Evolutionary conservation across 495 filamentous ascomycete genomes (phyloP).

Genomic region (Aspergillus sparsus): DNA sequence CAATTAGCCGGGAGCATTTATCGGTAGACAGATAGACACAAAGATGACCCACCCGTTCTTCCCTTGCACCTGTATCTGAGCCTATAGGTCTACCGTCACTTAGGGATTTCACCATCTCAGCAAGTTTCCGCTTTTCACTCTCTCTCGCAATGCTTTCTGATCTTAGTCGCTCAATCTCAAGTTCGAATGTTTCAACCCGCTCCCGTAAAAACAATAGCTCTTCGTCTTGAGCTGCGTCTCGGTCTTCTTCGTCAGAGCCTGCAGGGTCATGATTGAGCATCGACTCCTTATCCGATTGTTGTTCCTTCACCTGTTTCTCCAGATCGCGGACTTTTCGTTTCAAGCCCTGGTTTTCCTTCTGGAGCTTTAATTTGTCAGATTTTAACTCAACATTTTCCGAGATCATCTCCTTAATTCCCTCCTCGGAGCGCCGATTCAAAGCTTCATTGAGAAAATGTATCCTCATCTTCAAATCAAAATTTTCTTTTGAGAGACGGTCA

Average conservation of each 20-base stretch:
- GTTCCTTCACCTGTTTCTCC: slow-evolving; percentile 78
- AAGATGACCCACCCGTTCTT: slow-evolving; percentile 62
- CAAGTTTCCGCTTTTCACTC: slow-evolving; percentile 77
- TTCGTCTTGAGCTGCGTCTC: slow-evolving; percentile 62
- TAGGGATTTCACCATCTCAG: slow-evolving; percentile 73
- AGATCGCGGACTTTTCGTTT: slow-evolving; percentile 78
- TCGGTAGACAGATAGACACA: background rate
- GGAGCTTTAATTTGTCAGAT: slow-evolving; percentile 80
- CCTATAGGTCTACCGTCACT: slow-evolving; percentile 63
- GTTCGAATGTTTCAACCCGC: slow-evolving; percentile 76
- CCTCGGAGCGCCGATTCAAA: slow-evolving; percentile 88
- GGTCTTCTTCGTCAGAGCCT: slow-evolving; percentile 58
- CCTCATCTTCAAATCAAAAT: slow-evolving; percentile 96
- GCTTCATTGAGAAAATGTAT: slow-evolving; percentile 96
- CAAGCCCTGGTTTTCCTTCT: slow-evolving; percentile 83
- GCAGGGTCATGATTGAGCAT: slow-evolving; percentile 61
- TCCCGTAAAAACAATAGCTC: slow-evolving; percentile 83
- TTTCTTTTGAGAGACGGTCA: slow-evolving; percentile 87
- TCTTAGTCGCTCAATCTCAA: slow-evolving; percentile 76
- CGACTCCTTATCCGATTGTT: slow-evolving; percentile 58
- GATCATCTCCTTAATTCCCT: slow-evolving; percentile 95
- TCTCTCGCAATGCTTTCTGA: slow-evolving; percentile 75
- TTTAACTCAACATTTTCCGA: slow-evolving; percentile 95
- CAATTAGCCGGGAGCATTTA: slow-evolving; percentile 5
- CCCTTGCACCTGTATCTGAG: slow-evolving; percentile 71